Base-by-base conservation (phyloP, 768 basidiomycete species). In the Mycena sanguinolenta region DNA sequence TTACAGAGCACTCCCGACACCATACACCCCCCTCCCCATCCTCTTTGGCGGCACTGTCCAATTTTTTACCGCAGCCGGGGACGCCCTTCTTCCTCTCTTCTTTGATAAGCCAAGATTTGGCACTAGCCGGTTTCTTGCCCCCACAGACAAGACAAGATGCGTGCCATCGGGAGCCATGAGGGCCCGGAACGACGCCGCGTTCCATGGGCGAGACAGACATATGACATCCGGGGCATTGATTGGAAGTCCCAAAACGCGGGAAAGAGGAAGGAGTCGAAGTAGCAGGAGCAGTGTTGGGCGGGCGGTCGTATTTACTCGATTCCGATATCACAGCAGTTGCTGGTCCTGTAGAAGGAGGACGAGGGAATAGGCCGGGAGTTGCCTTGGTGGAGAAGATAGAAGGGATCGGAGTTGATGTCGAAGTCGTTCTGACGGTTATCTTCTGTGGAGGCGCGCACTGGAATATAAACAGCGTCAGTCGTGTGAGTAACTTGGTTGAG, bases 1-100 rank as follows among this genome's bases (percentile, higher is more conserved):
- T 82, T 73, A 95, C 94, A 76, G 90, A 82, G 78, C 95, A 96
- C 79, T 95, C 94, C 74, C 93, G 86, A 79, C 95, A 96, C 92
- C 93, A 95, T 32, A 95, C 88, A 16, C 88, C 86, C 0, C 91
- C 91, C 42, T 91, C 88, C 13, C 79, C 82, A 75, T 92, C 93
- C 36, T 83, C 86, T 80, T 92, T 95, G 16, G 95, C 95, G 28
- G 90, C 93, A 73, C 93, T 94, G 76, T 96, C 95, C 17, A 95
- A 79, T 72, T 86, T 89, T 82, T 96, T 96, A 13, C 93, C 92
- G 74, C 95, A 96, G 12, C 94, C 94, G 12, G 93, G 90, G 70
- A 87, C 86, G 25, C 84, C 88, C 57, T 85, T 87, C 70, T 87
- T 88, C 73, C 82, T 79, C 78, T 85, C 81, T 73, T 87, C 80